Conservation (phyloP, 2,329 filamentous ascomycete species). For the Beauveria asiatica region DNA sequence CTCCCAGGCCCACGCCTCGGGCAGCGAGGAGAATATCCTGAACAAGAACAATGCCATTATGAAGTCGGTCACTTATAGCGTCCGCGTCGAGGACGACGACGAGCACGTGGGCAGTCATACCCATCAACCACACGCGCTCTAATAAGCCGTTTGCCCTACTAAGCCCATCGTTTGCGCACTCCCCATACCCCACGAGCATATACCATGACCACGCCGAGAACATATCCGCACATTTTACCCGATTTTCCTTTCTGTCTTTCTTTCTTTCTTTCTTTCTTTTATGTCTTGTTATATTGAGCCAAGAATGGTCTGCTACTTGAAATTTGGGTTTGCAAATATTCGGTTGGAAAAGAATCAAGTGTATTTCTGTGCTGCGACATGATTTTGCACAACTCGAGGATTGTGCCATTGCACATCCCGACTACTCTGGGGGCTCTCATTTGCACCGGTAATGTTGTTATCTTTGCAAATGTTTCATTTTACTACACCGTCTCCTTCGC, state of each 20-base stretch:
- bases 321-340: not conserved
- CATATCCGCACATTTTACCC: not conserved
- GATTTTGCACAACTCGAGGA: not conserved
- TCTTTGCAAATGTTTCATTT: not conserved
- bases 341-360: not conserved
- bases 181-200: not conserved
- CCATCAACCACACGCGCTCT: not conserved
- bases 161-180: not conserved
- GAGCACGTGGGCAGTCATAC: not conserved
- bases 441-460: not conserved
- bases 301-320: not conserved
- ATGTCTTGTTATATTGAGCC: not conserved
- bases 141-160: not conserved
- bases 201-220: not conserved
- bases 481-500: not conserved
- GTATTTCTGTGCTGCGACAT: not conserved
- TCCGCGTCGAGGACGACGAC: constrained; percentile 26
- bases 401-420: not conserved
- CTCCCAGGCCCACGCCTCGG: constrained; percentile 17
- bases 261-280: too few relatives aligned
- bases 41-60: constrained; percentile 26
- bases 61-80: constrained; percentile 34
- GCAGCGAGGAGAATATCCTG: constrained; percentile 33
- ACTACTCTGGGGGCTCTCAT: not conserved
- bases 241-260: not conserved